phyloP scores from a whole-genome alignment of 306 rosid species.

The Malus orientalis region DNA sequence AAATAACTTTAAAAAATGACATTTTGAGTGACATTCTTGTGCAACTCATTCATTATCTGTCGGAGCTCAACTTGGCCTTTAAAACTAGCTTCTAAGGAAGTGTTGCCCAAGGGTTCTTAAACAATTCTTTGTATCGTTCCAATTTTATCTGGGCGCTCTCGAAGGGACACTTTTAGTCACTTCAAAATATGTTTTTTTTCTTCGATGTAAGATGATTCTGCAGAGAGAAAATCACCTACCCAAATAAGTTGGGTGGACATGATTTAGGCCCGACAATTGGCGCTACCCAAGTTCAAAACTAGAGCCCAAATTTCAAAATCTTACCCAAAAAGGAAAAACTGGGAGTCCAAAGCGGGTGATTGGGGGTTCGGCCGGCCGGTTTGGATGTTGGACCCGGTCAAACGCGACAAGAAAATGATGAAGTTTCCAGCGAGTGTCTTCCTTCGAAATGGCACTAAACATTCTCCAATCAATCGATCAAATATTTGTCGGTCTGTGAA shows the following conservation, averaged over 20 bases:
- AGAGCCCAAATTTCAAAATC: not conserved
- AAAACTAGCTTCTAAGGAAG: too few relatives aligned
- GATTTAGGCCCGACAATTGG: not conserved
- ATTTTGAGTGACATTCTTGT: too few relatives aligned
- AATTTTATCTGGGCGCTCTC: too few relatives aligned
- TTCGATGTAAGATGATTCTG: too few relatives aligned
- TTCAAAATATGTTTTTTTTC: too few relatives aligned
- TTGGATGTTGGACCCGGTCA: not conserved
- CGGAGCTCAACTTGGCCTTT: too few relatives aligned
- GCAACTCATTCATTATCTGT: too few relatives aligned
- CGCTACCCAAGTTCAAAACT: not conserved
- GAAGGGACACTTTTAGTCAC: too few relatives aligned
- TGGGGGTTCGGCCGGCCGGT: not conserved
- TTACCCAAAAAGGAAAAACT: not conserved
- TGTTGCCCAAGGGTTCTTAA: too few relatives aligned
- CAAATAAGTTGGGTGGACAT: not conserved
- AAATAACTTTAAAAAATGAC: too few relatives aligned
- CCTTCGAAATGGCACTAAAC: not conserved
- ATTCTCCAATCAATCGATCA: not conserved
- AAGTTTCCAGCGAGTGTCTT: not conserved
- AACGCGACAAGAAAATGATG: not conserved
- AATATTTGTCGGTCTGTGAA: not conserved
- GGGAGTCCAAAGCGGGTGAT: not conserved
- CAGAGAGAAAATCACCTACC: too few relatives aligned
- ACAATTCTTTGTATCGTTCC: too few relatives aligned